These are phyloP conservation scores for Hortiboletus flavorubellus DNA, from an alignment of 768 basidiomycete genomes.

Conservation along the genomic window DNA sequence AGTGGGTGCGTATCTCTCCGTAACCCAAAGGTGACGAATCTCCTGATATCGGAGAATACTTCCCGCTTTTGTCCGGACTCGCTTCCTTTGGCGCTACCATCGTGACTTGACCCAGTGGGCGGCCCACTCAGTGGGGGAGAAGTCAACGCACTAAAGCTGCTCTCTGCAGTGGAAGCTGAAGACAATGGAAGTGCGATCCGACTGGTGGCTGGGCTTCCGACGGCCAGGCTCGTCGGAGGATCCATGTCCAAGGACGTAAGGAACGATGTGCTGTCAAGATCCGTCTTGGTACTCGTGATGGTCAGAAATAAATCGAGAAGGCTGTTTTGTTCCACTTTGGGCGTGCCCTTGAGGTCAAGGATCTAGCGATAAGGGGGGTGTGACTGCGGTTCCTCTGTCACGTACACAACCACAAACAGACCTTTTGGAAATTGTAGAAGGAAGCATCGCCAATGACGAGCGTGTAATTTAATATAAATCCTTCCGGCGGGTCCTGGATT, in stretches of 20 bases:
- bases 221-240: slow-evolving; percentile 55
- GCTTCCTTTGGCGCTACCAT: slow-evolving; percentile 38
- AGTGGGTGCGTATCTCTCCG: slow-evolving; percentile 57
- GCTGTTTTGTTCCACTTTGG: slow-evolving; percentile 80
- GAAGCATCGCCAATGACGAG: slow-evolving; percentile 92
- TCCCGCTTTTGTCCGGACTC: slow-evolving; percentile 56
- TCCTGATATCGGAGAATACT: slow-evolving; percentile 84
- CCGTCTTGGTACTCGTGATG: slow-evolving; percentile 87
- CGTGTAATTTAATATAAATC: slow-evolving; percentile 94
- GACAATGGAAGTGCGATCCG: slow-evolving; percentile 52
- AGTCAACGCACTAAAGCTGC: slow-evolving; percentile 53
- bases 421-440: slow-evolving; percentile 98
- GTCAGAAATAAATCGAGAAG: slow-evolving; percentile 90
- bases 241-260: slow-evolving; percentile 96
- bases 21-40: slow-evolving; percentile 87
- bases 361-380: slow-evolving; percentile 51
- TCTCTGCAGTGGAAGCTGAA: slow-evolving; percentile 39
- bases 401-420: slow-evolving; percentile 25
- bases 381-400: slow-evolving; percentile 10
- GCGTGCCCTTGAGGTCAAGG: slow-evolving; percentile 91
- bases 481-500: slow-evolving; percentile 83
- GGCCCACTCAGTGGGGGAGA: slow-evolving; percentile 66
- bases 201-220: slow-evolving; percentile 65
- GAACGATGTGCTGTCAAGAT: slow-evolving; percentile 89
- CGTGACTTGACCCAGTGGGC: slow-evolving; percentile 55